Evolutionary conservation across 2,329 filamentous ascomycete species (phyloP), one percentile per base, ranked within the genome.

Genomic region (Alternaria arbusti): DNA sequence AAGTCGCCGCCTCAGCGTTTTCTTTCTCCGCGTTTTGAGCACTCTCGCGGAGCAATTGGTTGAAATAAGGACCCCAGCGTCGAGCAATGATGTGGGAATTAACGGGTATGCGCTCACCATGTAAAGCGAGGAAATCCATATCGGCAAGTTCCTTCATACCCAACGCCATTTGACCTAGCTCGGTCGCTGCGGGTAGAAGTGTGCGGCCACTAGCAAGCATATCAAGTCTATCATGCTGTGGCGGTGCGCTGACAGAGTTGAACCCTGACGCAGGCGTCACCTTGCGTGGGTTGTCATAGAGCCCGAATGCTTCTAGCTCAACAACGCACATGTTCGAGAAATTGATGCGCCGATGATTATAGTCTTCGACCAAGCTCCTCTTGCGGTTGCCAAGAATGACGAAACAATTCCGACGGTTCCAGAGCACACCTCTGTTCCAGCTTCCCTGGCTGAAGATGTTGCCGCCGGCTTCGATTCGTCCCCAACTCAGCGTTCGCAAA

Each of bases 321-420:
- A 99, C 95, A 86, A 98, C 91, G 79, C 96, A 98, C 26, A 98
- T 89, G 75, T 99, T 96, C 10, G 92, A 92, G 78, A 98, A 99
- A 80, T 99, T 99, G 81, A 99, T 96, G 25, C 96, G 91, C 11
- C 96, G 91, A 75, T 98, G 96, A 77, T 98, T 98, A 81, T 99
- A 99, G 79, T 99, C 96, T 71, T 99, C 95, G 1, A 98, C 95
- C 30, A 99, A 85, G 70, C 92, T 97, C 66, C 96, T 86, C 80
- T 97, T 97, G 40, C 96, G 89, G 79, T 97, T 96, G 50, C 96
- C 96, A 40, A 99, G 85, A 67, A 99, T 95, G 32, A 98, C 94
- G 82, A 98, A 99, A 0, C 93, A 93, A 77, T 97, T 99, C 66
- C 96, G 88, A 46, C 95, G 88, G 74, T 92, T 92, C 96, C 96